Conservation (phyloP, 345 rosid species). For the Lepidium aucheri region DNA sequence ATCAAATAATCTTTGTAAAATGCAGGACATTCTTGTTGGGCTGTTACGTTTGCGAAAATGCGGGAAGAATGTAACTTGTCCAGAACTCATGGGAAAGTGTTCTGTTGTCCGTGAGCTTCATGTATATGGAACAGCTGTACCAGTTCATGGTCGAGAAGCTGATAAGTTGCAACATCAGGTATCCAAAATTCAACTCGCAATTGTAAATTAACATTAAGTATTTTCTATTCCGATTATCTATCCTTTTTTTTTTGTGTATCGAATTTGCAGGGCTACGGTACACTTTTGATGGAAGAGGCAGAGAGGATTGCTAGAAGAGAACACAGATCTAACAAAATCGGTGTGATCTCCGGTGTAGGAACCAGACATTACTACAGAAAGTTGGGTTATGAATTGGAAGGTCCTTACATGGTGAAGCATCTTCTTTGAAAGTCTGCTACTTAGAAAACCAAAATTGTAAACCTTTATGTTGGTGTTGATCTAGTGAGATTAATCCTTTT, state of each 20-base stretch:
- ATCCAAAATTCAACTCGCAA: conserved; percentile 1
- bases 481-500: neutral
- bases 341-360: conserved; percentile 93
- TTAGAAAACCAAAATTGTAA: neutral
- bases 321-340: conserved; percentile 79
- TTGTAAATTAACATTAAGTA: neutral
- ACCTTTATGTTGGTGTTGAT: neutral
- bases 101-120: conserved; percentile 98
- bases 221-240: neutral
- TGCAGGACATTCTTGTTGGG: conserved; percentile 95
- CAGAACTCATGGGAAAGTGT: conserved; percentile 83
- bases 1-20: conserved; percentile 9
- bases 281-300: conserved; percentile 97
- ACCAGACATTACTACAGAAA: conserved; percentile 94
- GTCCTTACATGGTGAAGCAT: conserved; percentile 91
- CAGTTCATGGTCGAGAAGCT: conserved; percentile 93
- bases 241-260: neutral
- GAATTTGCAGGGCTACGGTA: conserved; percentile 74
- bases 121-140: conserved; percentile 99
- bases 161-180: conserved; percentile 99
- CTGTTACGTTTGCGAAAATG: conserved; percentile 83
- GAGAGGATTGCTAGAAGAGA: conserved; percentile 72
- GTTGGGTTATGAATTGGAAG: conserved; percentile 88
- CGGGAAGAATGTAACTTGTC: conserved; percentile 79
- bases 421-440: conserved; percentile 32